Evolutionary conservation across 768 basidiomycete genomes (phyloP), one percentile per base, ranked within the genome.

Genomic region (Auricularia cornea): DNA sequence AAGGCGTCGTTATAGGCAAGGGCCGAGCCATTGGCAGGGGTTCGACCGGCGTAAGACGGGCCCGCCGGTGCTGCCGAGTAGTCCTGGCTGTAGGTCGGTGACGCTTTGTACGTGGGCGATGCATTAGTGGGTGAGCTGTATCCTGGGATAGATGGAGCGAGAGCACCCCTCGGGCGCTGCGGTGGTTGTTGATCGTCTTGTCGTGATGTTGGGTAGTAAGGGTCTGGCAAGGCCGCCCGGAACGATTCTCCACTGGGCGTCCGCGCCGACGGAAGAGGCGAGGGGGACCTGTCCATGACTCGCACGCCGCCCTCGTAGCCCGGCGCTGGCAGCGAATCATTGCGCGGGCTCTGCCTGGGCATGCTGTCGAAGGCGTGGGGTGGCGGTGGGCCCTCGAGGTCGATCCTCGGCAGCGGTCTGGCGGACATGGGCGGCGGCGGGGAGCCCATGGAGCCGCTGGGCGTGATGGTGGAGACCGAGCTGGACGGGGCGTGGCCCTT

Each of bases 81-180:
- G 6, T 26, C 14, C 26, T 31, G 18, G 28, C 16, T 12, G 54
- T 57, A 57, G 1, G 26, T 29, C 28, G 54, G 28, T 26, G 54
- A 31, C 6, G 23, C 28, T 4, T 57, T 31, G 26, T 26, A 57
- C 65, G 38, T 56, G 3, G 62, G 31, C 51, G 20, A 28, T 20
- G 62, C 23, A 11, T 30, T 30, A 12, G 51, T 29, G 3, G 62
- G 62, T 4, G 62, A 62, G n/a, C 28, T 31, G 10, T 48, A 41
- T 20, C 62, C 62, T 23, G 62, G 62, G 10, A 62, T 56, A 10
- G 62, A 23, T 14, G 62, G 62, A 23, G 54, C 52, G 4, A 54
- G 33, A 14, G 62, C 62, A n/a, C 62, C 62, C 20, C 54, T 11
- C 14, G 62, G 62, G 5, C 62, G 51, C 29, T 28, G 23, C 44